Base-by-base conservation (phyloP, 768 basidiomycete species). In the Trametes villosa region DNA sequence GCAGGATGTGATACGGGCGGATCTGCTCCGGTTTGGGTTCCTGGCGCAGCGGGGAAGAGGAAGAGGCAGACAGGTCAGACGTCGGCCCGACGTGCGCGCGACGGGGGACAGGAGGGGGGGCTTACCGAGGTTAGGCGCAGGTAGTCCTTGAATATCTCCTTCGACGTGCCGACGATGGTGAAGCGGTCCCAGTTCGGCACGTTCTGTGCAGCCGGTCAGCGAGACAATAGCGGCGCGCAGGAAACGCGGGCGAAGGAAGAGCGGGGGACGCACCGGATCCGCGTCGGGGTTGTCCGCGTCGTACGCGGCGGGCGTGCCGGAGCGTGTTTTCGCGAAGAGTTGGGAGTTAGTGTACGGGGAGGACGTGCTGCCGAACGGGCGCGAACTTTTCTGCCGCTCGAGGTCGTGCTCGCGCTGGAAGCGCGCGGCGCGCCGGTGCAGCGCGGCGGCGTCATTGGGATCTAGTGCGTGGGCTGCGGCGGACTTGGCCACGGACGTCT, bases 171-270 rank as follows among this genome's bases (percentile, higher is more conserved):
- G 57, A 96, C 94, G 68, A 99, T 98, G 8, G 96, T 98, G 74
- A 87, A 83, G 59, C 86, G 86, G 77, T 99, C 97, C 97, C 97
- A 99, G 71, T 96, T 89, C 53, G 94, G 88, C 9, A 96, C 95
- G 68, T 96, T 96, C 96, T 98, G 66, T 7, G 36, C 44, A 50
- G 26, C 45, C 51, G 26, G n/a, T 36, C 30, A 18, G 53, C 49
- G 46, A 57, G 42, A 60, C 36, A 47, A 41, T 44, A 62, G 49
- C 31, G n/a, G n/a, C n/a, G n/a, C n/a, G n/a, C 31, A 30, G 34
- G n/a, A 12, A 29, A 15, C 47, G 36, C 31, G 59, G n/a, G n/a
- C n/a, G n/a, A n/a, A 47, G 57, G 49, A 44, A 45, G 48, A 26
- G 49, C 34, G 40, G 26, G 27, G 45, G 49, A 79, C 88, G 42